A percentile compares a stretch with the other conserved stretches of the same genome.
Conservation (phyloP, 1,284 basidiomycete genomes). For the Uromyces viciae-fabae region DNA sequence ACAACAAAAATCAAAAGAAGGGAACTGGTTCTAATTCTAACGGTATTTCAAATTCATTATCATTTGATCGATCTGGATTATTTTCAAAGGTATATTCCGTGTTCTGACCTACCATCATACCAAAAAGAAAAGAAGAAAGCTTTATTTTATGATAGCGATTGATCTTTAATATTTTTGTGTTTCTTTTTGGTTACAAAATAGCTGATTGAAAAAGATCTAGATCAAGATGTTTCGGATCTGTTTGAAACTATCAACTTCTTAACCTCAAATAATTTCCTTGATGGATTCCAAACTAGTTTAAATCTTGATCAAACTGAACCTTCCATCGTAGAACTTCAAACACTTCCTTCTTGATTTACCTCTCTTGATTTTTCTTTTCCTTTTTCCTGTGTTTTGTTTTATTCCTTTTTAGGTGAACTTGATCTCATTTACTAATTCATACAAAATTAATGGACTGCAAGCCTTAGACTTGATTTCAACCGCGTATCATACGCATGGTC, state of each 20-base stretch:
- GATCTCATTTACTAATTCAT: neutral
- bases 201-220: slow-evolving; percentile 31
- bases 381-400: neutral
- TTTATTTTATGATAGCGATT: too few relatives aligned
- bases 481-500: too few relatives aligned
- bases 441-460: neutral
- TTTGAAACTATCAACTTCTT: slow-evolving; percentile 11
- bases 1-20: neutral
- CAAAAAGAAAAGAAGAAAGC: neutral
- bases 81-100: slow-evolving; percentile 5
- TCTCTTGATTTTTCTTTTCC: neutral
- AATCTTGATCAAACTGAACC: too few relatives aligned
- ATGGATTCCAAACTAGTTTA: neutral
- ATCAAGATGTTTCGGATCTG: slow-evolving; percentile 32
- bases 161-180: neutral
- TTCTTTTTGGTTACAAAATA: neutral
- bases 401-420: neutral
- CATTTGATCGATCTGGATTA: slow-evolving; percentile 1
- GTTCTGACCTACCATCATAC: too few relatives aligned
- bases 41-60: neutral
- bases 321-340: too few relatives aligned
- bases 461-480: neutral
- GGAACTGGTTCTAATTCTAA: neutral
- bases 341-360: neutral
- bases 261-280: slow-evolving; percentile 3